Percentiles rank a stretch among this genome's conserved stretches.
Evolutionary conservation across 2,329 filamentous ascomycete species (phyloP).

Genomic region (Aspergillus fischeri): DNA sequence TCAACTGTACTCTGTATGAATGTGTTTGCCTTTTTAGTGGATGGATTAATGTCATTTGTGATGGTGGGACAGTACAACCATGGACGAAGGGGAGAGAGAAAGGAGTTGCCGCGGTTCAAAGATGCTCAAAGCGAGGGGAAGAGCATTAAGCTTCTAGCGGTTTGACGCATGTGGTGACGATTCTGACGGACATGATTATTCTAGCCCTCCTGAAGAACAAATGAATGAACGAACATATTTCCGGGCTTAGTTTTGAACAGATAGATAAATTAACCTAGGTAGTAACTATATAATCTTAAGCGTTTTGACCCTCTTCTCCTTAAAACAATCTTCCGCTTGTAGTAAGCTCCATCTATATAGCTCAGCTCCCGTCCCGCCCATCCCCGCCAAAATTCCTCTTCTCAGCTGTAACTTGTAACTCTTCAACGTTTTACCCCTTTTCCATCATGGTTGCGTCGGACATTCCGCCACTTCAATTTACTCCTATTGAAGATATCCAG

Average conservation of each 20-base stretch:
- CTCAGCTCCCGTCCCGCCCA: neutral
- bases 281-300: neutral
- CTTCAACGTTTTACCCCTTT: neutral
- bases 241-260: neutral
- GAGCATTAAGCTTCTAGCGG: neutral
- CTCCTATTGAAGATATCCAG: constrained; percentile 64
- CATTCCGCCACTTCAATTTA: constrained; percentile 53
- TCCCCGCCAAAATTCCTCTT: neutral
- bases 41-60: neutral
- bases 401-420: neutral
- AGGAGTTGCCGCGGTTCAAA: neutral
- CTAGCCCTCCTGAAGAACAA: too few relatives aligned
- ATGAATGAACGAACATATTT: too few relatives aligned
- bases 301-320: neutral
- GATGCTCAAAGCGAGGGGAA: neutral
- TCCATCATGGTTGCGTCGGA: constrained; percentile 30
- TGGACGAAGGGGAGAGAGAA: neutral
- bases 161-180: neutral
- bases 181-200: neutral
- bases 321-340: neutral
- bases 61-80: neutral
- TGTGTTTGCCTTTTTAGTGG: neutral
- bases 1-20: neutral
- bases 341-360: neutral
- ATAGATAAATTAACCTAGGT: neutral